Conservation (phyloP, 768 basidiomycete genomes). For the Coprinopsis sp. region DNA sequence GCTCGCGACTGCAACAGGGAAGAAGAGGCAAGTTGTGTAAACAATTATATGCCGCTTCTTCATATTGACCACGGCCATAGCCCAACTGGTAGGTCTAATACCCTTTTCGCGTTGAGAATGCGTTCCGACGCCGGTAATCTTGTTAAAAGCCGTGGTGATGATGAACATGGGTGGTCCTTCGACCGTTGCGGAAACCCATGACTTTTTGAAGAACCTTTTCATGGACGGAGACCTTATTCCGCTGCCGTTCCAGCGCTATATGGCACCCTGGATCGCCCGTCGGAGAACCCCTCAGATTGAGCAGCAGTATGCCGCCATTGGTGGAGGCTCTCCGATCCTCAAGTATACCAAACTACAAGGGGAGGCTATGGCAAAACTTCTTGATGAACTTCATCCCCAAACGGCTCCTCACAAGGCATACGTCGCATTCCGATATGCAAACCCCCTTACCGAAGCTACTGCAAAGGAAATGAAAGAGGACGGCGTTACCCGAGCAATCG, state of each 20-base stretch:
- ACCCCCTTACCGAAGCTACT: conserved; percentile 81
- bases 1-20: conserved; percentile 6
- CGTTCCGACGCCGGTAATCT: conserved; percentile 14
- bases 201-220: conserved; percentile 91
- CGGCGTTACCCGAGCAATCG: conserved; percentile 87
- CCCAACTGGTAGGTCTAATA: conserved; percentile 51
- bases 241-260: conserved; percentile 81
- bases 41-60: background rate
- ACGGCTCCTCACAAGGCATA: conserved; percentile 96
- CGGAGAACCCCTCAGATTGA: conserved; percentile 91
- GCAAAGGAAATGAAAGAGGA: conserved; percentile 82
- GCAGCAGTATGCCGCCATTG: conserved; percentile 90
- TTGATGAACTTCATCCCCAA: conserved; percentile 91
- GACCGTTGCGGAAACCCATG: conserved; percentile 87
- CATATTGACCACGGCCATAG: conserved; percentile 26
- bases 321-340: conserved; percentile 95
- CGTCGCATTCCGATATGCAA: conserved; percentile 92
- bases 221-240: conserved; percentile 92
- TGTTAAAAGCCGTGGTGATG: conserved; percentile 77
- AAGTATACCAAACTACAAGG: conserved; percentile 87
- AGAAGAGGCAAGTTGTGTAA: conserved; percentile 5
- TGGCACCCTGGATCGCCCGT: conserved; percentile 86
- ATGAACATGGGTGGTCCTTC: conserved; percentile 94
- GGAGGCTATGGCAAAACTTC: conserved; percentile 79
- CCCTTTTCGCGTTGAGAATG: background rate